These are phyloP conservation scores for Chernovozyma aurita DNA, from an alignment of 1,139 yeast genomes.

Conservation along the genomic window DNA sequence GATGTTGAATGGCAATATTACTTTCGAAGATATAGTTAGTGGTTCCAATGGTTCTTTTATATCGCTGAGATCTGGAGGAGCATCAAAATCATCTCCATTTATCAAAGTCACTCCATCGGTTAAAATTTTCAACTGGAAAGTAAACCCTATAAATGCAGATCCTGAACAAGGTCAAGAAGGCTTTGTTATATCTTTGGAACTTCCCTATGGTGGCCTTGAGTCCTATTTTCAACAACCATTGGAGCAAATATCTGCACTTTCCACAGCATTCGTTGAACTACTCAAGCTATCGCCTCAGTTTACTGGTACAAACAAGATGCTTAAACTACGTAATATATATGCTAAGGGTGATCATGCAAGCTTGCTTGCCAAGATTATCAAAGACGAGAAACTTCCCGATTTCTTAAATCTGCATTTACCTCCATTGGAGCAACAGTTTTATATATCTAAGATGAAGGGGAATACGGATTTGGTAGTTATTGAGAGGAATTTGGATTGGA, in stretches of 20 bases:
- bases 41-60: not conserved
- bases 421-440: conserved; percentile 34
- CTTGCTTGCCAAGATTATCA: conserved; percentile 23
- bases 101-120: conserved; percentile 17
- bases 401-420: conserved; percentile 26
- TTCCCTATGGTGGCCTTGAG: conserved; percentile 18
- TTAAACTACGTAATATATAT: conserved; percentile 34
- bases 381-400: conserved; percentile 24
- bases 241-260: conserved; percentile 24
- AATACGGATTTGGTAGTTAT: conserved; percentile 65
- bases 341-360: conserved; percentile 39
- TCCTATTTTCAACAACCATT: conserved; percentile 36
- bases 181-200: conserved; percentile 20
- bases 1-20: conserved; percentile 3
- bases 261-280: conserved; percentile 22
- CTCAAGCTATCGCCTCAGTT: conserved; percentile 15
- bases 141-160: conserved; percentile 25
- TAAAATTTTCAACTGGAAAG: conserved; percentile 30
- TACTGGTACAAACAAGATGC: conserved; percentile 12
- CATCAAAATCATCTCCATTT: not conserved
- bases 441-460: conserved; percentile 30
- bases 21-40: not conserved
- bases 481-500: conserved; percentile 71
- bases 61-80: not conserved
- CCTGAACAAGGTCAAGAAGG: not conserved